phyloP scores from a whole-genome alignment of 73 alveolate species.

The Effrenium voratum region DNA sequence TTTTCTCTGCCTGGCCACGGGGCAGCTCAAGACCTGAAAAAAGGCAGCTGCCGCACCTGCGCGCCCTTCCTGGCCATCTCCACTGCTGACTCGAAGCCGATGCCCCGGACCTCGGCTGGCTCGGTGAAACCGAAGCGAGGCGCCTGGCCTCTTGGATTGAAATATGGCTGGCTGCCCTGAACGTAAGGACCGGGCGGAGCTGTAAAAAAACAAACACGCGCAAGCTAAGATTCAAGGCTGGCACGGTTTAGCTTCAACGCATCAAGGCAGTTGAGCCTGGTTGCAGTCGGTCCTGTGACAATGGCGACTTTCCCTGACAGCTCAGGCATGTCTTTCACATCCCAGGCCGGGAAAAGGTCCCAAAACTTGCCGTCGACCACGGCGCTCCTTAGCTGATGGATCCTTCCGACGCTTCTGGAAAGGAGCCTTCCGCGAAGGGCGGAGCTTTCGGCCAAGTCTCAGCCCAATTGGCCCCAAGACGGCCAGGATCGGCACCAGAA shows the following conservation, averaged over 20 bases:
- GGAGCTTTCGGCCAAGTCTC: constrained; percentile 3
- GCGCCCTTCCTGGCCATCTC: constrained; percentile 85
- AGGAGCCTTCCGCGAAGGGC: neutral
- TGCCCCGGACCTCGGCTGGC: constrained; percentile 39
- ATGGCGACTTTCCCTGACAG: constrained; percentile 75
- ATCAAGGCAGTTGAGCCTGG: neutral
- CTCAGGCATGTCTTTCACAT: constrained; percentile 40
- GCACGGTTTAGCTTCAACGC: no score
- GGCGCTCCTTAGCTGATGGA: constrained; percentile 41
- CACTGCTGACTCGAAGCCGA: constrained; percentile 82
- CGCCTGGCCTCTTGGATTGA: no score
- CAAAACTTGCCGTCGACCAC: constrained; percentile 67
- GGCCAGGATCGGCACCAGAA: constrained; percentile 61
- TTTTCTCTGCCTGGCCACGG: neutral
- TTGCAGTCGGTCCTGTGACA: constrained; percentile 74
- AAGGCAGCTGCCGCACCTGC: neutral
- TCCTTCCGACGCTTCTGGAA: neutral
- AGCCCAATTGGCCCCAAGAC: constrained; percentile 28
- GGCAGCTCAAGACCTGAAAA: neutral
- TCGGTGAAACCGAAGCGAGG: no score
- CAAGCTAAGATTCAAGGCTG: neutral
- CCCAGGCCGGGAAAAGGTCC: constrained; percentile 75
- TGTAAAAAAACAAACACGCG: no score
- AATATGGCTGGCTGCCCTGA: no score
- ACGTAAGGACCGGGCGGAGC: no score